Evolutionary conservation across 768 basidiomycete genomes (phyloP).

Genomic region (Amanita fuliginea): DNA sequence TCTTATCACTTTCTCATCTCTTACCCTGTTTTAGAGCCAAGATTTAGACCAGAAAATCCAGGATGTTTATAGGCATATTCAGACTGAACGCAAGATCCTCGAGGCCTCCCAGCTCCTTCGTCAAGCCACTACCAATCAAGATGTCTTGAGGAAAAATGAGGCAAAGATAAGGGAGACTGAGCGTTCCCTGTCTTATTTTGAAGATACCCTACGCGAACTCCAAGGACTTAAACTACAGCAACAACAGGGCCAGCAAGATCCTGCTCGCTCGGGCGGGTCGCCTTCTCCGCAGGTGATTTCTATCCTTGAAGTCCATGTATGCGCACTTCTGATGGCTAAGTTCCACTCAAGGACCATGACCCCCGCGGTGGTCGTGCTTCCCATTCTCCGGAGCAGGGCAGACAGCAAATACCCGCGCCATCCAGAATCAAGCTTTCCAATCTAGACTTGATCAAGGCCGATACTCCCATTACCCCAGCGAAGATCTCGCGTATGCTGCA

Average conservation of each 20-base stretch:
- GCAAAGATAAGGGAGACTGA: constrained; percentile 82
- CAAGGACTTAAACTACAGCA: constrained; percentile 59
- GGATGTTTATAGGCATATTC: constrained; percentile 82
- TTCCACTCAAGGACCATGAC: constrained; percentile 44
- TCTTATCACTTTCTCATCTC: constrained; percentile 11
- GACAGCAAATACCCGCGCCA: constrained; percentile 27
- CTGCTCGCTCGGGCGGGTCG: constrained; percentile 38
- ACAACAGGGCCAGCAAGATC: constrained; percentile 45
- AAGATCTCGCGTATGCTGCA: constrained; percentile 98
- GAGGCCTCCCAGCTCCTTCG: constrained; percentile 73
- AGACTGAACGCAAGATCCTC: constrained; percentile 87
- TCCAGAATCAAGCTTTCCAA: constrained; percentile 67
- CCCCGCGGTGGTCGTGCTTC: constrained; percentile 24
- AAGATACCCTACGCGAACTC: constrained; percentile 75
- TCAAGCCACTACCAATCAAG: constrained; percentile 76
- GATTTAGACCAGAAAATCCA: constrained; percentile 91
- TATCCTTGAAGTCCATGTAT: constrained; percentile 6
- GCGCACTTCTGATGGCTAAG: constrained; percentile 22
- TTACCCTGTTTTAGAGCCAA: constrained; percentile 25
- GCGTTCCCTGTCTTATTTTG: constrained; percentile 76
- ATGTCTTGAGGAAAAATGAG: constrained; percentile 74
- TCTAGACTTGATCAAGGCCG: constrained; percentile 92
- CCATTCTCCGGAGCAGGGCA: constrained; percentile 24
- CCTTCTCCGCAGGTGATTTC: constrained; percentile 29
- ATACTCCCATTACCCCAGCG: constrained; percentile 90